A percentile compares a stretch with the other conserved stretches of the same genome.
Conservation (phyloP, 2,329 filamentous ascomycete species). For the Xylaria sp. region DNA sequence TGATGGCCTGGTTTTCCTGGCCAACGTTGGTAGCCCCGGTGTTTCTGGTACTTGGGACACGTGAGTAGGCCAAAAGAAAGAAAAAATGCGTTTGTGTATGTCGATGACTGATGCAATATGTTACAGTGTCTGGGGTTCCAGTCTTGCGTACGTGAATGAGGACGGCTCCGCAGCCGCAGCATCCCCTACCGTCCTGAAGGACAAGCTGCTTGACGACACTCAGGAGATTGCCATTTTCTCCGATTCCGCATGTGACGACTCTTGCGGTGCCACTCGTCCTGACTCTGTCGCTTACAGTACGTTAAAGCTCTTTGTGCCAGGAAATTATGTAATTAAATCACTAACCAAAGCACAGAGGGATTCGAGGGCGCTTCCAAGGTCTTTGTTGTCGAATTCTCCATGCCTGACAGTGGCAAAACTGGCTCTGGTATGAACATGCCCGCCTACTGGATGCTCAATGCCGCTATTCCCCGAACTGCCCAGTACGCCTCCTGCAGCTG, state of each 20-base stretch:
- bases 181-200: conserved; percentile 55
- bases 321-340: background rate
- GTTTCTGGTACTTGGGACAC: conserved; percentile 56
- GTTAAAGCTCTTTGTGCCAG: conserved; percentile 28
- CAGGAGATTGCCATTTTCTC: conserved; percentile 61
- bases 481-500: conserved; percentile 80
- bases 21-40: conserved; percentile 59
- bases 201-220: conserved; percentile 55
- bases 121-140: conserved; percentile 57
- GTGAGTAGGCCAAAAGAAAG: conserved; percentile 50
- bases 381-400: conserved; percentile 78
- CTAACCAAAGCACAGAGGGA: conserved; percentile 63
- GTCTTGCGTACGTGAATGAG: conserved; percentile 59
- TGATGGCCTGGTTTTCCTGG: conserved; percentile 61
- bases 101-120: conserved; percentile 23
- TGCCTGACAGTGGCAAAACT: conserved; percentile 70
- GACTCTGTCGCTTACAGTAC: conserved; percentile 59
- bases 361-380: conserved; percentile 77
- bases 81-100: background rate
- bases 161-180: conserved; percentile 54
- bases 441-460: conserved; percentile 81
- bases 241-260: conserved; percentile 53
- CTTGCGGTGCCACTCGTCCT: conserved; percentile 59
- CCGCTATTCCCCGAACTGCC: conserved; percentile 73
- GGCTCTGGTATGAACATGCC: conserved; percentile 73